Conservation (phyloP, 805 yeast genomes). For the Candida easanensis region DNA sequence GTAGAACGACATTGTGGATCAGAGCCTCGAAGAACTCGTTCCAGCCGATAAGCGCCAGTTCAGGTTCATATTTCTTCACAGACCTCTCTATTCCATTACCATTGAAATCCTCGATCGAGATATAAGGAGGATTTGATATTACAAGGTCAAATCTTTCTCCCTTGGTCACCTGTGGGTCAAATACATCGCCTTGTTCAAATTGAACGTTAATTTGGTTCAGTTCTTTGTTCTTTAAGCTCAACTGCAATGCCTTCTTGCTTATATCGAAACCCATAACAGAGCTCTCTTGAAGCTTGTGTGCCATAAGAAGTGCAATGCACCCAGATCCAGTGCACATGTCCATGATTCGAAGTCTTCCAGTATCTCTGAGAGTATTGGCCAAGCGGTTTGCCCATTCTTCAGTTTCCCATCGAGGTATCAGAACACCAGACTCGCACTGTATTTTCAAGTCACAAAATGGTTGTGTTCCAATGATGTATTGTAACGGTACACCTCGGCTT, state of each 20-base stretch:
- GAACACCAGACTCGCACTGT: slow-evolving; percentile 57
- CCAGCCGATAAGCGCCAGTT: slow-evolving; percentile 75
- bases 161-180: background rate
- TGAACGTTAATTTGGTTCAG: slow-evolving; percentile 14
- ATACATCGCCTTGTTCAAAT: slow-evolving; percentile 11
- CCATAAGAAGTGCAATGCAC: slow-evolving; percentile 65
- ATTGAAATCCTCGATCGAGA: slow-evolving; percentile 46
- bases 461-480: slow-evolving; percentile 79
- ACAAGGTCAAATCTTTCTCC: slow-evolving; percentile 44
- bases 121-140: slow-evolving; percentile 91
- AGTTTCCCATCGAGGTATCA: slow-evolving; percentile 94
- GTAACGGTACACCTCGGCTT: slow-evolving; percentile 62
- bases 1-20: slow-evolving; percentile 40
- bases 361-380: slow-evolving; percentile 18
- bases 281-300: slow-evolving; percentile 26
- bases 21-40: slow-evolving; percentile 66
- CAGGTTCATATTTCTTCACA: slow-evolving; percentile 74
- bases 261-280: slow-evolving; percentile 52
- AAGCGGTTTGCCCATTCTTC: slow-evolving; percentile 78
- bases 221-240: slow-evolving; percentile 46
- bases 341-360: slow-evolving; percentile 32
- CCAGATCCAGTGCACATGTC: slow-evolving; percentile 92
- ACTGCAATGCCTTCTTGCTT: slow-evolving; percentile 46
- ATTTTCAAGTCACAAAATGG: slow-evolving; percentile 78
- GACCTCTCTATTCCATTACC: slow-evolving; percentile 50